These are phyloP conservation scores for Annulohypoxylon moriforme DNA, from an alignment of 495 filamentous ascomycete genomes.

Conservation along the genomic window DNA sequence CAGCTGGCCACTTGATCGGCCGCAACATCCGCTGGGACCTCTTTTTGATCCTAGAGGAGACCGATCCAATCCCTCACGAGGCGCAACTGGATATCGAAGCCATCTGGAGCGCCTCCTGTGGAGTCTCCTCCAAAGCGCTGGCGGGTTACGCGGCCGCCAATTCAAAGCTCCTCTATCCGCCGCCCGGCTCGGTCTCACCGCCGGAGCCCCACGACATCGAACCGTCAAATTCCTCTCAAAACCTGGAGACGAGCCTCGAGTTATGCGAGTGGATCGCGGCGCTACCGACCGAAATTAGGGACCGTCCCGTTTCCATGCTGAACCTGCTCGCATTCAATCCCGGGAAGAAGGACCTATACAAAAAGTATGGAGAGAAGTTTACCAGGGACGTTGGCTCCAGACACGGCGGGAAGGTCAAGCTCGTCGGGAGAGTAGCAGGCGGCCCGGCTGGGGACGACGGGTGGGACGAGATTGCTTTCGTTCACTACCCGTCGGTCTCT, in stretches of 20 bases:
- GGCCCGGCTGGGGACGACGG: slow-evolving; percentile 47
- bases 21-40: slow-evolving; percentile 66
- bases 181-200: slow-evolving; percentile 47
- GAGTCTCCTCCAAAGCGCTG: slow-evolving; percentile 65
- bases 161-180: slow-evolving; percentile 56
- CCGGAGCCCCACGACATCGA: slow-evolving; percentile 56
- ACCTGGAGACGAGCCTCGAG: slow-evolving; percentile 65
- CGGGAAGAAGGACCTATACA: slow-evolving; percentile 64
- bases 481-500: slow-evolving; percentile 71
- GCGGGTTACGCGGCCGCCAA: slow-evolving; percentile 60
- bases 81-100: slow-evolving; percentile 49
- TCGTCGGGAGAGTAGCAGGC: slow-evolving; percentile 66
- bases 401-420: slow-evolving; percentile 69
- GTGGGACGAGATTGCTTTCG: slow-evolving; percentile 66
- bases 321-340: slow-evolving; percentile 72
- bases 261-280: slow-evolving; percentile 62
- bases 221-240: slow-evolving; percentile 57
- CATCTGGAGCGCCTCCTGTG: slow-evolving; percentile 63
- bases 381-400: slow-evolving; percentile 60
- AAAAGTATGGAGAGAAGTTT: slow-evolving; percentile 69
- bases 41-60: slow-evolving; percentile 60
- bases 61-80: slow-evolving; percentile 50
- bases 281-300: slow-evolving; percentile 37
- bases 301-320: slow-evolving; percentile 71
- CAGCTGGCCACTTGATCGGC: slow-evolving; percentile 59